Base-by-base conservation (phyloP, 2,329 filamentous ascomycete genomes). In the Arthrobotrys sphaeroides region DNA sequence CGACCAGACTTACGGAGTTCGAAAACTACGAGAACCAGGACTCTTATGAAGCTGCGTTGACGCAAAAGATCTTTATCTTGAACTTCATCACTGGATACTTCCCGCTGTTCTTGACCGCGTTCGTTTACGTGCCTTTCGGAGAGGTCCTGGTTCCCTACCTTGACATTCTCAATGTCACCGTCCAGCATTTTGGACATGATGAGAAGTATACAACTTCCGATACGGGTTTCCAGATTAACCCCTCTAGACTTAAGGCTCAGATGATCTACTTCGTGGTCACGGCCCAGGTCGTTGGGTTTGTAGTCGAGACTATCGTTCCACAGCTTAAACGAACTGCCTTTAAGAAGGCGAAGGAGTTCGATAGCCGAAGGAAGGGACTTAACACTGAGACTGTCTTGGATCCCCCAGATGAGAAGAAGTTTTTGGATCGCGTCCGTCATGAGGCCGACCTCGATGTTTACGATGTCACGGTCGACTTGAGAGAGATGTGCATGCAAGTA, bases 51-150 rank as follows among this genome's bases (percentile, higher is more conserved):
- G 88, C 91, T 18, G 91, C 94, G 1, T 88, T 97, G 81, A 92
- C 95, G 0, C 90, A 92, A 72, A 99, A 99, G 85, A 91, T 96
- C 33, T 98, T 99, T 80, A 89, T 98, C 12, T 88, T 98, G 80
- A 96, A 97, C 84, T 97, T 97, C 83, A 94, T 98, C 83, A 96
- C 93, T 4, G 96, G 94, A 0, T 98, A 97, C 82, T 89, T 96
- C 61, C 91, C 93, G 0, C 90, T 96, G n/a, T 90, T 96, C 81
- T 87, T 98, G 16, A 97, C 94, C 0, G 92, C 94, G 0, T 98
- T 97, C 79, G 89, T 97, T 77, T 98, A 97, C 80, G 92, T 97
- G 18, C 94, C 94, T 0, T 98, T 98, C 79, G 94, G 92, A 12
- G 88, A 89, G 73, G 83, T 93, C 49, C 88, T 99, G 9, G 89